phyloP scores from a whole-genome alignment of 1,284 basidiomycete genomes.

The Blastosporella zonata region DNA sequence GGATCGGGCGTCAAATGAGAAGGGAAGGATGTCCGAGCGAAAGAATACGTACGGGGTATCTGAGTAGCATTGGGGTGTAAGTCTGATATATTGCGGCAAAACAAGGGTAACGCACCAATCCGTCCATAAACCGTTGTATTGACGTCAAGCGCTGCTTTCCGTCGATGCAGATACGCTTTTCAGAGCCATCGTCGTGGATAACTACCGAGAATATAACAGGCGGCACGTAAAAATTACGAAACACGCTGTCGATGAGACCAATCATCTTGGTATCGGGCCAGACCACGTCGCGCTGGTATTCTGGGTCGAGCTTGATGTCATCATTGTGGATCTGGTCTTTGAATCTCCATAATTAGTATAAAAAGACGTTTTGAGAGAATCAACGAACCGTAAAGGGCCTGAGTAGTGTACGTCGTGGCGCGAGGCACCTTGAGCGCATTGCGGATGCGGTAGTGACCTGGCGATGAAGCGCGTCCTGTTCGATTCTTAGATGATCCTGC shows the following conservation, averaged over 20 bases:
- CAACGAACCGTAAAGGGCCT: conserved; percentile 57
- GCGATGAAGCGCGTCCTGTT: conserved; percentile 5
- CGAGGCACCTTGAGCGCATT: conserved; percentile 59
- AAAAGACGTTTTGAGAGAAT: not conserved
- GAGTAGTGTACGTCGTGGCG: conserved; percentile 66
- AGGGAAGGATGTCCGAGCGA: not conserved
- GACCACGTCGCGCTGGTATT: conserved; percentile 62
- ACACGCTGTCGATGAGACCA: conserved; percentile 24
- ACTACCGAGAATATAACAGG: conserved; percentile 67
- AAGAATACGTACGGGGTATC: conserved; percentile 49
- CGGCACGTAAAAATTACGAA: conserved; percentile 42
- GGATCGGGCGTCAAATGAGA: not conserved
- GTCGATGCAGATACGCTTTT: conserved; percentile 68
- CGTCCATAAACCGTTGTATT: conserved; percentile 70
- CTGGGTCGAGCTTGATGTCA: conserved; percentile 67
- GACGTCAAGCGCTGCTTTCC: conserved; percentile 79
- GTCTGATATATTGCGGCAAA: conserved; percentile 5
- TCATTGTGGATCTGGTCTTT: conserved; percentile 58
- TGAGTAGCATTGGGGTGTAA: conserved; percentile 22
- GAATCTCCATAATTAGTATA: not conserved
- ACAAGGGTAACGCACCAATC: conserved; percentile 47
- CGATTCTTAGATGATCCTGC: conserved; percentile 7
- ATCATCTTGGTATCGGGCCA: conserved; percentile 27
- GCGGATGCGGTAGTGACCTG: conserved; percentile 43
- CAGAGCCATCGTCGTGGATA: conserved; percentile 53